These are phyloP conservation scores for Aspergillus fructus DNA, from an alignment of 2,329 filamentous ascomycete genomes.

Conservation along the genomic window DNA sequence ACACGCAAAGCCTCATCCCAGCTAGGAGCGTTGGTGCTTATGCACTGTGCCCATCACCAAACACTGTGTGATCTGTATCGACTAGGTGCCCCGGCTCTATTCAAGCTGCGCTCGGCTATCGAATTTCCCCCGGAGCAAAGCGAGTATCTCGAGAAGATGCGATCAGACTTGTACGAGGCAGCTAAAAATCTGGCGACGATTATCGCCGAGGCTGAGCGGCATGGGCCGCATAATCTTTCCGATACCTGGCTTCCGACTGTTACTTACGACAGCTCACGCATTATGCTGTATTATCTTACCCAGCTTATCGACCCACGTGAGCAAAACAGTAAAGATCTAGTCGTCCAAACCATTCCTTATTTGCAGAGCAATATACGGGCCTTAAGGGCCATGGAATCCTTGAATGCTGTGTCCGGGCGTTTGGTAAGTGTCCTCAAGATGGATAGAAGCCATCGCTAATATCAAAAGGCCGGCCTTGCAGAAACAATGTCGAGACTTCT, in stretches of 20 bases:
- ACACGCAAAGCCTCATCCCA: conserved; percentile 9
- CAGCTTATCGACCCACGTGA: conserved; percentile 10
- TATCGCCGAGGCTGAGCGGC: conserved; percentile 2
- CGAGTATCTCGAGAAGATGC: conserved; percentile 5
- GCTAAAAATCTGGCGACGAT: conserved; percentile 5
- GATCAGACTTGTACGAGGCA: conserved; percentile 1
- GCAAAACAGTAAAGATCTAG: conserved; percentile 6
- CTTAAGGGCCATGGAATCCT: conserved; percentile 2
- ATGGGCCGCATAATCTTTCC: conserved; percentile 3
- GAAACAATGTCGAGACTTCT: conserved; percentile 8
- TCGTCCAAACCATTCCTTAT: conserved; percentile 6
- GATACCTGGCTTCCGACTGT: conserved; percentile 12
- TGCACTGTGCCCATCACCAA: conserved; percentile 9
- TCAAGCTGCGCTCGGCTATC: conserved; percentile 9
- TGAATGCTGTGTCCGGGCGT: conserved; percentile 4
- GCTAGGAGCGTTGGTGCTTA: conserved; percentile 3
- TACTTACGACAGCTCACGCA: conserved; percentile 10
- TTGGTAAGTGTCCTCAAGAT: background rate
- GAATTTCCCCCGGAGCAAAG: conserved; percentile 6
- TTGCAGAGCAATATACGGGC: conserved; percentile 9
- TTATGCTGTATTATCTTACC: conserved; percentile 10
- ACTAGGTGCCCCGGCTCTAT: conserved; percentile 5
- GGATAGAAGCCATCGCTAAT: background rate
- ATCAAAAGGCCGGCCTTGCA: background rate
- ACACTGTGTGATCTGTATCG: conserved; percentile 10